Percentiles rank a stretch among this genome's conserved stretches.
Conservation (phyloP, 495 filamentous ascomycete genomes). For the Tuber umbilicatum region DNA sequence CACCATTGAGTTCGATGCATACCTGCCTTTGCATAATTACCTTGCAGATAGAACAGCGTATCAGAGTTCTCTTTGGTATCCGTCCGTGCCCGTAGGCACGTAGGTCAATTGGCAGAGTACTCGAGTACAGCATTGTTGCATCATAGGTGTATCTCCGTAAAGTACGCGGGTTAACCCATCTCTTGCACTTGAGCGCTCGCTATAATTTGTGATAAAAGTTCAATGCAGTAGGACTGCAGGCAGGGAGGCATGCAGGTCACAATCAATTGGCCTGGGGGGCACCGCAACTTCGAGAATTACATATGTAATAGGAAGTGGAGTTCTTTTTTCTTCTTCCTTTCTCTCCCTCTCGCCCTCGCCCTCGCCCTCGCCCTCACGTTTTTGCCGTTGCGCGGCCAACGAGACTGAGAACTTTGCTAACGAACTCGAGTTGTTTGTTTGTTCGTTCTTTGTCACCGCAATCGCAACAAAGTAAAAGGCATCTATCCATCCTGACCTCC, state of each 20-base stretch:
- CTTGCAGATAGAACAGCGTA: constrained; percentile 1
- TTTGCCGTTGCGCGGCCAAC: background rate
- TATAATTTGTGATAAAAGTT: too few relatives aligned
- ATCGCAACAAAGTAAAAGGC: background rate
- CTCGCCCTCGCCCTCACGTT: background rate
- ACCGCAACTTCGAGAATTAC: background rate
- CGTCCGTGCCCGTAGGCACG: background rate
- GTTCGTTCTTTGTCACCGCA: background rate
- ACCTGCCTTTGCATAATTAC: background rate
- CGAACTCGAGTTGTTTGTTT: background rate
- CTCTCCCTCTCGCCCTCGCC: background rate
- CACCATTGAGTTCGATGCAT: background rate
- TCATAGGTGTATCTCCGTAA: background rate
- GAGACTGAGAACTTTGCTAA: background rate
- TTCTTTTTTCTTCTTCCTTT: background rate
- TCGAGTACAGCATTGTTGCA: background rate
- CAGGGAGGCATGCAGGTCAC: background rate
- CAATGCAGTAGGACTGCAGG: background rate
- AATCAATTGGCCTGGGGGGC: background rate
- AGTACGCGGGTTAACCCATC: background rate
- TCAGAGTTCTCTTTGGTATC: background rate
- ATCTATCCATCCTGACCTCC: background rate
- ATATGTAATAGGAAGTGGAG: background rate
- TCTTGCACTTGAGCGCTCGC: background rate
- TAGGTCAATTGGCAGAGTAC: background rate